Conservation (phyloP, 495 filamentous ascomycete species). For the Penicillium mononematosum region DNA sequence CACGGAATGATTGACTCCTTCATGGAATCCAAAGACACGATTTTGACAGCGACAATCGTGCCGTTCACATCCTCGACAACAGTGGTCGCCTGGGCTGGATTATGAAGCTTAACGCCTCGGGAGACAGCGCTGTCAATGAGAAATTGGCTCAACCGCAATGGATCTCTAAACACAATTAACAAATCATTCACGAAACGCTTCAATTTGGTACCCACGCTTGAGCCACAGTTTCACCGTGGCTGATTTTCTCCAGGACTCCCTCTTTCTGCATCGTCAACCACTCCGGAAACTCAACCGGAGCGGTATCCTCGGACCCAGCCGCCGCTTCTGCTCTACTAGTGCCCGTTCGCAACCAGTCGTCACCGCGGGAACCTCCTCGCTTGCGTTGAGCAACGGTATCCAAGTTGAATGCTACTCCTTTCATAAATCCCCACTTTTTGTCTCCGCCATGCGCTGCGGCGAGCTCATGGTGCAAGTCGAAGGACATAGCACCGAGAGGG, state of each 20-base stretch:
- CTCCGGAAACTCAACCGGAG: slow-evolving; percentile 28
- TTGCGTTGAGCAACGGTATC: slow-evolving; percentile 32
- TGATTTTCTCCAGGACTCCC: slow-evolving; percentile 59
- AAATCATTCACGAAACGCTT: background rate
- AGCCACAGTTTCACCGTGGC: slow-evolving; percentile 59
- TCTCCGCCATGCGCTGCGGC: slow-evolving; percentile 60
- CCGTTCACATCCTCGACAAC: slow-evolving; percentile 49
- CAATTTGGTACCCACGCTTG: slow-evolving; percentile 53
- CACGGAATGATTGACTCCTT: slow-evolving; percentile 37
- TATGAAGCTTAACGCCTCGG: slow-evolving; percentile 64
- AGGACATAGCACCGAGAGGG: slow-evolving; percentile 63
- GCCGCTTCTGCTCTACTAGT: slow-evolving; percentile 63
- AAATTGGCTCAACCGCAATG: slow-evolving; percentile 60
- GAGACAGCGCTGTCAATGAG: slow-evolving; percentile 56
- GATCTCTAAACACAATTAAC: slow-evolving; percentile 47
- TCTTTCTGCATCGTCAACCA: slow-evolving; percentile 60
- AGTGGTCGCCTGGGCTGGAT: slow-evolving; percentile 57
- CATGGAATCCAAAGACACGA: slow-evolving; percentile 33
- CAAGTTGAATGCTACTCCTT: slow-evolving; percentile 59
- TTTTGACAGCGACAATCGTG: slow-evolving; percentile 49
- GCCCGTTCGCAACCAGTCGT: slow-evolving; percentile 64
- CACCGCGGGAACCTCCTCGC: slow-evolving; percentile 38
- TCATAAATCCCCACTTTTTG: slow-evolving; percentile 67
- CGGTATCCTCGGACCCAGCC: slow-evolving; percentile 13
- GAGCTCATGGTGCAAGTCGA: slow-evolving; percentile 62